Conservation (phyloP, 1,139 yeast genomes). For the Suhomyces bribrorum region DNA sequence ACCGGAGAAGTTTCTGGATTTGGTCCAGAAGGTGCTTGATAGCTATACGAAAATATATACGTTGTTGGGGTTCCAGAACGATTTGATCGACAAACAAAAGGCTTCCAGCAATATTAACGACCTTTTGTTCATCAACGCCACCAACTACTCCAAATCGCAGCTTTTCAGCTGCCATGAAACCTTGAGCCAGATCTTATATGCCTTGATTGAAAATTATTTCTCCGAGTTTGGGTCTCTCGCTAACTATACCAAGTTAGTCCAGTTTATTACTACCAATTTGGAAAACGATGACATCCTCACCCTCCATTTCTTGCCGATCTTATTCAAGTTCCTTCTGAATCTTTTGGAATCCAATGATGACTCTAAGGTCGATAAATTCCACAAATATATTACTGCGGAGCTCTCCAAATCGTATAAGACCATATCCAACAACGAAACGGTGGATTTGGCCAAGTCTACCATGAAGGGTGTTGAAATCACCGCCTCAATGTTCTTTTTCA, state of each 20-base stretch:
- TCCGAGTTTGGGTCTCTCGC: slow-evolving; percentile 31
- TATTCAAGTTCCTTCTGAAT: slow-evolving; percentile 47
- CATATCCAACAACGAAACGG: slow-evolving; percentile 22
- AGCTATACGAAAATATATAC: slow-evolving; percentile 61
- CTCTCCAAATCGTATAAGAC: slow-evolving; percentile 17
- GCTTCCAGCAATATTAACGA: slow-evolving; percentile 42
- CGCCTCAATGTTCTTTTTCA: slow-evolving; percentile 57
- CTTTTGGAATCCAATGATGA: slow-evolving; percentile 21
- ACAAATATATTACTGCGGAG: slow-evolving; percentile 19
- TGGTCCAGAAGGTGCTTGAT: slow-evolving; percentile 44
- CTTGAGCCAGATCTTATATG: slow-evolving; percentile 64
- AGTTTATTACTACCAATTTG: slow-evolving; percentile 36
- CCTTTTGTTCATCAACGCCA: slow-evolving; percentile 52
- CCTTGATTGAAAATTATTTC: slow-evolving; percentile 43
- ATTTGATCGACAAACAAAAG: slow-evolving; percentile 66
- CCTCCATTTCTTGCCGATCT: slow-evolving; percentile 65
- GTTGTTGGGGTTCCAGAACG: slow-evolving; percentile 56
- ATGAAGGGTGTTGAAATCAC: slow-evolving; percentile 53
- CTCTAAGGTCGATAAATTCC: slow-evolving; percentile 29
- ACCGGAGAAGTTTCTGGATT: slow-evolving; percentile 18
- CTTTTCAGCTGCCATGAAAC: slow-evolving; percentile 69
- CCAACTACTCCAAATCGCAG: slow-evolving; percentile 61
- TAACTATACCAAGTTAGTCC: slow-evolving; percentile 39
- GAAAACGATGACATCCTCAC: slow-evolving; percentile 62
- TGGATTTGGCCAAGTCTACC: slow-evolving; percentile 49